Evolutionary conservation across 176 grass and related monocot species (phyloP), one percentile per base, ranked within the genome.

Genomic region (Poa pratensis): DNA sequence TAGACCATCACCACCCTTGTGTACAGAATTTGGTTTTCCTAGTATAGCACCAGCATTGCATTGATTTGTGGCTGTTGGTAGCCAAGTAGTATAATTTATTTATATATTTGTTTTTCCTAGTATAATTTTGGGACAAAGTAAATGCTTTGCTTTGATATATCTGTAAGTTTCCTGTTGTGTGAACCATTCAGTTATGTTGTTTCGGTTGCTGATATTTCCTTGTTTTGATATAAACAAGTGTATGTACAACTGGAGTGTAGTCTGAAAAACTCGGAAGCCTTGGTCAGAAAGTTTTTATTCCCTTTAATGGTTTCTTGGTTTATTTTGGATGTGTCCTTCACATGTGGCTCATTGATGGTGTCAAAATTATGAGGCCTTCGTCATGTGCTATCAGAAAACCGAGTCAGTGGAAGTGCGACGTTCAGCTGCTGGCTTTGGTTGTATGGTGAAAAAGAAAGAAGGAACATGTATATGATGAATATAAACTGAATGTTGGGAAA

Each of bases 1-100:
- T 84, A 73, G 75, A 19, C 78, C 24, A 73, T 3, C 48, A 17
- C 49, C 46, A 48, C 18, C 54, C 43, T 73, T 88, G 10, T 84
- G 81, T 89, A 86, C 63, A 86, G 16, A 60, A 63, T 70, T 82
- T 32, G 5, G 2, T 32, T 64, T 15, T 58, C 15, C 3, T 73
- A 79, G 10, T 30, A 30, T 71, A 72, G 23, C 11, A 11, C 69
- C 52, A 68, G 16, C 30, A 68, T 81, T 32, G 30, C 64, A 68
- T 81, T 32, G 70, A 89, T 54, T 63, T 58, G 19, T 58, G 78
- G 43, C 64, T 63, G 46, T 45, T 73, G 74, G n/a, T 73, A 30
- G 40, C 57, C 45, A 30, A 30, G 46, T 40, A 63, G 49, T 17
- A 51, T 51, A 51, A 51, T 51, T 16, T 51, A 13, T 51, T 51